These are phyloP conservation scores for Yamadazyma laniorum DNA, from an alignment of 805 yeast species.

Conservation along the genomic window DNA sequence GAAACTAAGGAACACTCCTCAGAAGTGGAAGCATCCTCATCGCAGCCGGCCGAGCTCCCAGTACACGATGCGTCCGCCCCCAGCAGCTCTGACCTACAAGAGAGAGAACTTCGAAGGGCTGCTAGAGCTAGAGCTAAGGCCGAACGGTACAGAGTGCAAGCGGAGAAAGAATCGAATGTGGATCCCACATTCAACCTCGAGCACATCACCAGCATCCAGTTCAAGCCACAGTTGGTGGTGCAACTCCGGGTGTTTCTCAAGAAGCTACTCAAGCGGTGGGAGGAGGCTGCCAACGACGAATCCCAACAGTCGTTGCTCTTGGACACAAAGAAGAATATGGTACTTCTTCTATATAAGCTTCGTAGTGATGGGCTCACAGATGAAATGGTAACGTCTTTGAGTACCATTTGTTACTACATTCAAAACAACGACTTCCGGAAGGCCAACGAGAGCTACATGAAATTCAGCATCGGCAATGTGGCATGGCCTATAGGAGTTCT, in stretches of 20 bases:
- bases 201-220: constrained; percentile 27
- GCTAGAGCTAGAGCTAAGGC: neutral
- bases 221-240: constrained; percentile 26
- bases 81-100: neutral
- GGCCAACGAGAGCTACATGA: constrained; percentile 70
- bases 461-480: constrained; percentile 79
- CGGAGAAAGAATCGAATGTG: constrained; percentile 24
- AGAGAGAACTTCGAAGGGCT: neutral
- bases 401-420: constrained; percentile 59
- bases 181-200: constrained; percentile 17
- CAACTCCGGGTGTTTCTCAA: constrained; percentile 51
- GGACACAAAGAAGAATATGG: constrained; percentile 47
- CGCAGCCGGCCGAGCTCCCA: no score
- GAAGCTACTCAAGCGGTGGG: constrained; percentile 45
- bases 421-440: constrained; percentile 50
- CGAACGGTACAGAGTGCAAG: constrained; percentile 23
- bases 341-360: constrained; percentile 45
- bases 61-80: neutral
- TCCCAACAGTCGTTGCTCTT: constrained; percentile 16
- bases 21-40: no score
- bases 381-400: constrained; percentile 51
- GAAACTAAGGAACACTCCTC: neutral
- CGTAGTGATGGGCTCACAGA: constrained; percentile 37
- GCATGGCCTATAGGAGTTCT: constrained; percentile 92
- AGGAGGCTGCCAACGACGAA: constrained; percentile 13